Evolutionary conservation across 768 basidiomycete species (phyloP).

Genomic region (Russula griseocarnosa): DNA sequence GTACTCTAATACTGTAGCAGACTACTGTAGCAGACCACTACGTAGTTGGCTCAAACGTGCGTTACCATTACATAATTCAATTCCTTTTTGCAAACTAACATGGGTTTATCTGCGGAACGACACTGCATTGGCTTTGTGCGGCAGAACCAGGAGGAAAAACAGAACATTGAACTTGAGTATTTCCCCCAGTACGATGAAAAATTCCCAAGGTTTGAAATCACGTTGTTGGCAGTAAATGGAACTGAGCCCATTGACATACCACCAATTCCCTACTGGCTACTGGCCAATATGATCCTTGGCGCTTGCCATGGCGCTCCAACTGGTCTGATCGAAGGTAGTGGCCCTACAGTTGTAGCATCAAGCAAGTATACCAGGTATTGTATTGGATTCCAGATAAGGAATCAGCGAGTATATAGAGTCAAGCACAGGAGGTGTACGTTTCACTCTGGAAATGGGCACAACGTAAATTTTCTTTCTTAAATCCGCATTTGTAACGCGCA

Average conservation of each 20-base stretch:
- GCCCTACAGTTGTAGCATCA: neutral
- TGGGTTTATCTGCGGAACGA: too few species aligned
- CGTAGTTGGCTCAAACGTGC: neutral
- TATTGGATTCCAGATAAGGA: neutral
- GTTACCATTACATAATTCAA: slow-evolving; percentile 12
- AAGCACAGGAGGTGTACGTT: neutral
- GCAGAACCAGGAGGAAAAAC: neutral
- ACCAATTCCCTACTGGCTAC: neutral
- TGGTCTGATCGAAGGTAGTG: neutral
- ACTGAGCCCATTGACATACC: neutral
- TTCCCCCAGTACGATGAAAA: neutral
- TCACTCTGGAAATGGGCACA: too few species aligned
- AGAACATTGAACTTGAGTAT: too few species aligned
- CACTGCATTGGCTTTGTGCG: neutral
- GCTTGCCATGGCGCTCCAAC: neutral
- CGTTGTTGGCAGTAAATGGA: neutral
- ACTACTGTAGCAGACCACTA: neutral
- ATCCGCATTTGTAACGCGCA: too few species aligned
- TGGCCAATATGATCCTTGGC: neutral
- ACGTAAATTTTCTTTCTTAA: neutral
- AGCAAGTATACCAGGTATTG: neutral
- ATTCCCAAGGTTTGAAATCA: too few species aligned
- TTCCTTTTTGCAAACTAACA: neutral
- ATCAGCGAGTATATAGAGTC: neutral
- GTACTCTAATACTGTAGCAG: neutral